These are phyloP conservation scores for Colletotrichum melonis DNA, from an alignment of 2,329 filamentous ascomycete species.

Conservation along the genomic window DNA sequence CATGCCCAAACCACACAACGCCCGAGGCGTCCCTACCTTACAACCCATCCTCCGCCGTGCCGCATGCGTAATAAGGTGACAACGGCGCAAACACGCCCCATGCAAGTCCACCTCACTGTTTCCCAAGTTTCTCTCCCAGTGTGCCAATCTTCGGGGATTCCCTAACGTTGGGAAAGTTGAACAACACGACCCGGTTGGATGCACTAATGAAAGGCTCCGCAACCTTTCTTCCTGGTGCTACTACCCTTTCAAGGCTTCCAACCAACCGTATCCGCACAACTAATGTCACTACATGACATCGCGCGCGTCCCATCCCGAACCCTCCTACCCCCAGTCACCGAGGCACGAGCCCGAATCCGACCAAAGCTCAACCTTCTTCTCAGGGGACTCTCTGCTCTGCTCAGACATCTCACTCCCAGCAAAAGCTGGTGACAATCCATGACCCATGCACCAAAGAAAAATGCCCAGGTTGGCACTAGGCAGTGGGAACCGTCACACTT, in stretches of 20 bases:
- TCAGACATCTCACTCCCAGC: too few relatives aligned
- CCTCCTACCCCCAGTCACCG: neutral
- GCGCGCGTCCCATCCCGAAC: neutral
- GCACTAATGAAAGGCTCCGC: neutral
- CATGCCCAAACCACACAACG: constrained; percentile 23
- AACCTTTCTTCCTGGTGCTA: neutral
- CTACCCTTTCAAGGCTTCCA: neutral
- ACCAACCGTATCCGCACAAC: neutral
- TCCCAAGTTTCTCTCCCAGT: neutral
- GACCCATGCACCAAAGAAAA: neutral
- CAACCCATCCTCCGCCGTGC: neutral
- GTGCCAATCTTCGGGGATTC: neutral
- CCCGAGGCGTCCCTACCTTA: constrained; percentile 22
- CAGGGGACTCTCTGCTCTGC: neutral
- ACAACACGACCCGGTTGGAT: neutral
- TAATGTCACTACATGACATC: constrained; percentile 7
- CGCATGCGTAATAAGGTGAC: constrained; percentile 24
- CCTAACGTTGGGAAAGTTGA: neutral
- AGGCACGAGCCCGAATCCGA: constrained; percentile 6
- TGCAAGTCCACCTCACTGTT: neutral
- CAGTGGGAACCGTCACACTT: neutral
- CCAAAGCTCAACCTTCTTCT: constrained; percentile 2
- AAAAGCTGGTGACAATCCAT: neutral
- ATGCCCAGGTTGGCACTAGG: neutral
- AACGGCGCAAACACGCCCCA: constrained; percentile 8